These are phyloP conservation scores for Epichloe glyceriae DNA, from an alignment of 2,329 filamentous ascomycete species.

Conservation along the genomic window DNA sequence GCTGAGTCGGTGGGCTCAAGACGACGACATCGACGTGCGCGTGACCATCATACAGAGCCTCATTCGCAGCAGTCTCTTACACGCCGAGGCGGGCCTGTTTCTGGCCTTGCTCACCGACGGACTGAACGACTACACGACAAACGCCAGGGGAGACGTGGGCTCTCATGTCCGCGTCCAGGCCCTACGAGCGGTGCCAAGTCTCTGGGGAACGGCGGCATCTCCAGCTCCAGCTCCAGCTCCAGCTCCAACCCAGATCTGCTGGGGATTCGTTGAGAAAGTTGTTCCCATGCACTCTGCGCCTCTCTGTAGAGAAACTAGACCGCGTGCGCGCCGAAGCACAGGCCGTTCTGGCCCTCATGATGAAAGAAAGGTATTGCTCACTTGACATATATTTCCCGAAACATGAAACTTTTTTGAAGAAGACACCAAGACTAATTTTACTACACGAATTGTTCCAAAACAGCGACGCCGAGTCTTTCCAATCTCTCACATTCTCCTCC, in stretches of 20 bases:
- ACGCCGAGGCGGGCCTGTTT: constrained; percentile 27
- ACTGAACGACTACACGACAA: constrained; percentile 83
- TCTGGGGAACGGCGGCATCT: constrained; percentile 31
- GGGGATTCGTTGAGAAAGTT: constrained; percentile 23
- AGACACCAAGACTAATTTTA: background rate
- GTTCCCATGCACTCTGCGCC: constrained; percentile 43
- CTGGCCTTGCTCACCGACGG: constrained; percentile 38
- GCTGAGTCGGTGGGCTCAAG: constrained; percentile 37
- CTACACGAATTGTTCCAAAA: background rate
- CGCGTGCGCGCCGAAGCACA: constrained; percentile 62
- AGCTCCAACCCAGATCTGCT: constrained; percentile 13
- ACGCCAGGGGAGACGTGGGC: constrained; percentile 78
- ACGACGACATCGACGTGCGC: constrained; percentile 37
- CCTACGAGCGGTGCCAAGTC: constrained; percentile 57
- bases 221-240: constrained; percentile 4
- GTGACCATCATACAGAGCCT: constrained; percentile 44
- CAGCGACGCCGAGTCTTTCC: constrained; percentile 25
- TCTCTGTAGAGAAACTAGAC: constrained; percentile 83
- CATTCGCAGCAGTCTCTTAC: constrained; percentile 31
- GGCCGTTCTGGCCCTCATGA: constrained; percentile 31
- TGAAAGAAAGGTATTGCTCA: constrained; percentile 31
- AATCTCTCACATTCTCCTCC: constrained; percentile 40
- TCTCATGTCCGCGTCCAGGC: constrained; percentile 75
- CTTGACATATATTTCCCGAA: background rate
- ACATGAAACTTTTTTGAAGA: background rate